Evolutionary conservation across 2,329 filamentous ascomycete genomes (phyloP), one percentile per base, ranked within the genome.

Genomic region (Colletotrichum tropicicola): DNA sequence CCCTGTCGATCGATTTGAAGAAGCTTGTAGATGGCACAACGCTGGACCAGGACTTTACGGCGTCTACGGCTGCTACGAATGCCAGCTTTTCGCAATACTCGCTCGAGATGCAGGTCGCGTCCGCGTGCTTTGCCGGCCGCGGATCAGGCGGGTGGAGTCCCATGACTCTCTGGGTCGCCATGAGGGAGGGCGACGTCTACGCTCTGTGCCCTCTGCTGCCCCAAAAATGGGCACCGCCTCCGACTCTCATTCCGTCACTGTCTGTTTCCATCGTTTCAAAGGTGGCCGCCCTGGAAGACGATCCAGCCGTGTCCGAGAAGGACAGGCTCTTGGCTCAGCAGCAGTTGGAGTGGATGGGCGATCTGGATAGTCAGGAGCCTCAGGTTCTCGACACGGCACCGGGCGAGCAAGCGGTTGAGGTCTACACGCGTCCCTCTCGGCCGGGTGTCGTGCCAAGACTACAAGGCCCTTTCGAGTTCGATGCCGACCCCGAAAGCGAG

Each of bases 91-190:
- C 94, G 1, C 92, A 94, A 0, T 94, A 98, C 75, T 88, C 88
- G 2, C 90, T 97, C 64, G 94, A 98, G 74, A 97, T 99, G 91
- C 92, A 98, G 73, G 93, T 97, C 21, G 93, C 94, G 4, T 91
- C 94, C 2, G 94, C 94, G 53, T 92, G 90, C 74, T 99, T 99
- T 79, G 83, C 85, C 35, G 82, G 81, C 12, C 83, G 85, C 68
- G 83, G 83, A 35, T 87, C 87, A 6, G 95, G 94, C 13, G 94
- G 94, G 57, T 99, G 96, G 96, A 92, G 94, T 7, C 89, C 94
- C 9, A 98, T 98, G 92, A 98, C 96, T 0, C 83, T 99, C 10
- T 99, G 95, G 93, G 82, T 98, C 54, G 94, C 94, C n/a, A 99
- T 98, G 92, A 89, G 89, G 37, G 92, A 93, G 65, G 96, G 96